phyloP scores from a whole-genome alignment of 140 eudicot genomes.

The Erigeron philadelphicus region DNA sequence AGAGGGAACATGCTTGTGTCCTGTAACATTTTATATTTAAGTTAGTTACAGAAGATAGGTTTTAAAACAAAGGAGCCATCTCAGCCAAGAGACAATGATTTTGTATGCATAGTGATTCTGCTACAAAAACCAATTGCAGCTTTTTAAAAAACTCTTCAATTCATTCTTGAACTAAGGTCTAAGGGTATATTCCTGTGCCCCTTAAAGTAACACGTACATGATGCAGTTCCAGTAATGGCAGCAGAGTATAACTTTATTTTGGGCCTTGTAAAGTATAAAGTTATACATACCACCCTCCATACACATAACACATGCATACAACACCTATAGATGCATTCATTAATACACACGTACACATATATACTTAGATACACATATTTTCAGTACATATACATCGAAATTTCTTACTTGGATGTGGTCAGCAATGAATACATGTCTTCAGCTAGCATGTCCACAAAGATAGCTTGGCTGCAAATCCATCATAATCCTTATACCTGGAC shows the following conservation, averaged over 20 bases:
- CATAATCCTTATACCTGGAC: too few species aligned
- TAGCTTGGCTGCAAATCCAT: too few species aligned
- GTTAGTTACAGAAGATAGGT: constrained; percentile 8
- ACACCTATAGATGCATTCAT: too few species aligned
- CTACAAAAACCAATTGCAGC: neutral
- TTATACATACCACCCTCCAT: too few species aligned
- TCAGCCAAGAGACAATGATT: neutral
- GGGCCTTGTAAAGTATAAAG: neutral
- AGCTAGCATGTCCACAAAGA: too few species aligned
- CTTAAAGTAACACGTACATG: neutral
- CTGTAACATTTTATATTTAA: neutral
- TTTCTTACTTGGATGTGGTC: too few species aligned
- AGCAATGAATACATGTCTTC: too few species aligned
- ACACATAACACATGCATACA: too few species aligned
- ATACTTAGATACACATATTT: too few species aligned
- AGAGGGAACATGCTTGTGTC: neutral
- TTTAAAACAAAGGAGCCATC: neutral
- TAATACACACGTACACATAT: too few species aligned
- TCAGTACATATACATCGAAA: too few species aligned
- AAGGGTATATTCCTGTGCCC: neutral
- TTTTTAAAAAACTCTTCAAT: neutral
- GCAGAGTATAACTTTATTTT: neutral
- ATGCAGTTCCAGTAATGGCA: neutral
- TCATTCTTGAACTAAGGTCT: neutral
- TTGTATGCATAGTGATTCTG: neutral